A percentile compares a stretch with the other conserved stretches of the same genome.
Evolutionary conservation across 83 land plant genomes (phyloP).

Genomic region (Thuja plicata): DNA sequence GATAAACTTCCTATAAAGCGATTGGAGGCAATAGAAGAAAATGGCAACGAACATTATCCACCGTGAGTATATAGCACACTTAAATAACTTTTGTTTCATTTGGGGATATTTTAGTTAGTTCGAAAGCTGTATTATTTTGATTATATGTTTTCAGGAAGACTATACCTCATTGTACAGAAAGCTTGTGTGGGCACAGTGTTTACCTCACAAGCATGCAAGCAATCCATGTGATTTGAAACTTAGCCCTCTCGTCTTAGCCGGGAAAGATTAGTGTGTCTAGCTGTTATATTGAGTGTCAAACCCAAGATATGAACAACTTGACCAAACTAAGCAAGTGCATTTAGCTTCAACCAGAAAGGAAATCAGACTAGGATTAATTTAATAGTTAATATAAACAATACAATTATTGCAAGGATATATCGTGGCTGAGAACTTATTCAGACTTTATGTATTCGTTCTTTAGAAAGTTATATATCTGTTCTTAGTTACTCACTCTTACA

Average conservation of each 20-base stretch:
- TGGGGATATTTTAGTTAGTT: not conserved
- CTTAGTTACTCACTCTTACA: not conserved
- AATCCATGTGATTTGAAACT: not conserved
- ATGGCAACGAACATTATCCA: constrained; percentile 55
- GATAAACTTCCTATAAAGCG: constrained; percentile 75
- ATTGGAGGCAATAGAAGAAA: constrained; percentile 59
- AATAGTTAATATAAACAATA: not conserved
- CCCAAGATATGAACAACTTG: not conserved
- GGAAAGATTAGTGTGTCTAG: not conserved
- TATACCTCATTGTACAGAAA: no score
- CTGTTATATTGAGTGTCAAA: not conserved
- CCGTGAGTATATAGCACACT: constrained; percentile 19
- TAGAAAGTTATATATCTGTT: not conserved
- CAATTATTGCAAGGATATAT: not conserved
- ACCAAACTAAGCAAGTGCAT: no score
- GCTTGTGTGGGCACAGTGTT: not conserved
- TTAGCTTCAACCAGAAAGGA: not conserved
- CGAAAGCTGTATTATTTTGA: not conserved
- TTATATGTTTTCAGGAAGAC: not conserved
- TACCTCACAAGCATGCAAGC: not conserved
- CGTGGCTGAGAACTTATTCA: not conserved
- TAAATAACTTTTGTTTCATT: not conserved
- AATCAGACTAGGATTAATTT: not conserved
- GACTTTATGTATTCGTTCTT: not conserved
- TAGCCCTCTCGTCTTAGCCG: not conserved